phyloP scores from a whole-genome alignment of 2,329 filamentous ascomycete species.

The Ophiosphaerella narmari region DNA sequence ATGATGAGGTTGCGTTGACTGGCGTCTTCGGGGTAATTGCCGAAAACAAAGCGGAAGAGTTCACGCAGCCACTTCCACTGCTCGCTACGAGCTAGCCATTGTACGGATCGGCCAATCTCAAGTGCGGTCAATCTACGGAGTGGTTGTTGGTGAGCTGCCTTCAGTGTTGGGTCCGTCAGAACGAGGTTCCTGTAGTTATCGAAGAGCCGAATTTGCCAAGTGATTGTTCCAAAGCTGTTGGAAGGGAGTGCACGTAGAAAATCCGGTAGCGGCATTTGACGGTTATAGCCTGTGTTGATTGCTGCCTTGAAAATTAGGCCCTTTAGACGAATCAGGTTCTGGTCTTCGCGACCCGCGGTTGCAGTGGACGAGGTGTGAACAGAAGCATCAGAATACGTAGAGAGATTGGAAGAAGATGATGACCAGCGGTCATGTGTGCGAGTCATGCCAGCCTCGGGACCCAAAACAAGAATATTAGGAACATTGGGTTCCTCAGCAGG shows the following conservation, averaged over 20 bases:
- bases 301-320: constrained; percentile 82
- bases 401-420: constrained; percentile 73
- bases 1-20: constrained; percentile 69
- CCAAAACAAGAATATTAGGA: constrained; percentile 87
- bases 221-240: constrained; percentile 75
- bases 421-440: constrained; percentile 74
- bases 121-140: constrained; percentile 65
- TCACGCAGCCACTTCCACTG: constrained; percentile 82
- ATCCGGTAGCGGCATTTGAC: constrained; percentile 66
- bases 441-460: constrained; percentile 62
- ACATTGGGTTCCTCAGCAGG: constrained; percentile 73
- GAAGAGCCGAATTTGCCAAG: constrained; percentile 72
- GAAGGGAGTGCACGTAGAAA: constrained; percentile 78
- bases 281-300: constrained; percentile 79
- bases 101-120: constrained; percentile 81
- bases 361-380: constrained; percentile 72
- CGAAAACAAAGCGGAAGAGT: constrained; percentile 82
- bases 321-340: constrained; percentile 77
- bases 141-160: constrained; percentile 53
- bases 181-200: constrained; percentile 82
- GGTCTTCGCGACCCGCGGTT: constrained; percentile 70
- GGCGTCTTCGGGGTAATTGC: constrained; percentile 79
- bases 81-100: constrained; percentile 71
- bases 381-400: constrained; percentile 73
- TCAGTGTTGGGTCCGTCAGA: constrained; percentile 71